A percentile compares a stretch with the other conserved stretches of the same genome.
These are phyloP conservation scores for Chalaropsis thielavioides DNA, from an alignment of 2,329 filamentous ascomycete species.

Conservation along the genomic window DNA sequence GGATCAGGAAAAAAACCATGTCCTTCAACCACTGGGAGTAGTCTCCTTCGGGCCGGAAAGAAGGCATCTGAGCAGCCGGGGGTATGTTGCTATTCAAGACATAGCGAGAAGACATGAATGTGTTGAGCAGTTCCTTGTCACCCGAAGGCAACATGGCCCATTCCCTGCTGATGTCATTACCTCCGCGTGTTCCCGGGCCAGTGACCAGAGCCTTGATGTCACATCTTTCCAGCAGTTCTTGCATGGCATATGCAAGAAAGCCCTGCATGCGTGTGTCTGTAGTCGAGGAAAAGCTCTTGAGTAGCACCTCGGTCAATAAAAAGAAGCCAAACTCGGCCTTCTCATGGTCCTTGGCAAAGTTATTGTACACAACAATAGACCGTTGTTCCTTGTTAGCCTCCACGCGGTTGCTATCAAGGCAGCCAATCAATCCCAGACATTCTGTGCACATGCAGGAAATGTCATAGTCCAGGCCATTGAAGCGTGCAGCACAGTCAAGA, in stretches of 20 bases:
- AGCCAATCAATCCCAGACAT: constrained; percentile 79
- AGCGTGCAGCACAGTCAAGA: constrained; percentile 72
- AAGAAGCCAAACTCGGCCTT: constrained; percentile 75
- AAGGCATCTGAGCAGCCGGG: constrained; percentile 36
- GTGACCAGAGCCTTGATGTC: constrained; percentile 46
- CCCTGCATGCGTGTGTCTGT: constrained; percentile 80
- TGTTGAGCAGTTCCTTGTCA: constrained; percentile 67
- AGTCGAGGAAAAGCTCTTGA: constrained; percentile 80
- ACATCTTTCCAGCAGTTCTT: constrained; percentile 69
- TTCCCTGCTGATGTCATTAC: constrained; percentile 49
- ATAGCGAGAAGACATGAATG: constrained; percentile 78
- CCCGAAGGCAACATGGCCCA: constrained; percentile 68
- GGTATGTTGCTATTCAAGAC: constrained; percentile 49
- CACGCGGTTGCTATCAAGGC: constrained; percentile 77
- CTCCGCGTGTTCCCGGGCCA: constrained; percentile 30
- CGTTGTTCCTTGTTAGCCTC: constrained; percentile 65
- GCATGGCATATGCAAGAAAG: constrained; percentile 87
- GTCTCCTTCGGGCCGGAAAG: constrained; percentile 21
- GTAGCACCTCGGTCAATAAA: constrained; percentile 71
- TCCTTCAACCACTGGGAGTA: constrained; percentile 72
- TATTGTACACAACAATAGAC: constrained; percentile 74
- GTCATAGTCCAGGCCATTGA: constrained; percentile 50
- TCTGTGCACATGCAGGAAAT: constrained; percentile 63
- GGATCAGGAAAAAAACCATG: constrained; percentile 70
- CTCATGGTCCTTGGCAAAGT: constrained; percentile 67